A percentile compares a stretch with the other conserved stretches of the same genome.
These are phyloP conservation scores for Epicoccum sorghinum DNA, from an alignment of 2,329 filamentous ascomycete species.

Conservation along the genomic window DNA sequence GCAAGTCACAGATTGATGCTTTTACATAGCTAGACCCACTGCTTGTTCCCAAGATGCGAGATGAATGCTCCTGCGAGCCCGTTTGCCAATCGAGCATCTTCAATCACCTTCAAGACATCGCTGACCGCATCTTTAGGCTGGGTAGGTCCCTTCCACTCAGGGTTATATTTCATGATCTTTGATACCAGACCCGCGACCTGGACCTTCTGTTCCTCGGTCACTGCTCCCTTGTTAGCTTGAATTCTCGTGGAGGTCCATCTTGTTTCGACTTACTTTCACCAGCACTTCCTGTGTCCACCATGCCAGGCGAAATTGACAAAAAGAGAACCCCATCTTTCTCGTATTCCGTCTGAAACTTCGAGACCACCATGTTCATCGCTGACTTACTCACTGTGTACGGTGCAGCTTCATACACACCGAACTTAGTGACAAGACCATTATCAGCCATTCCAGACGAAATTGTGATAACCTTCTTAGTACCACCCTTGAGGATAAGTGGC, in stretches of 20 bases:
- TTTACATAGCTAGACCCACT: neutral
- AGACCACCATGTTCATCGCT: conserved; percentile 49
- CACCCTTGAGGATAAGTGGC: conserved; percentile 48
- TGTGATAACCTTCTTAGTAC: conserved; percentile 51
- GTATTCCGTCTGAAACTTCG: conserved; percentile 50
- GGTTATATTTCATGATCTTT: neutral
- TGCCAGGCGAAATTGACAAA: conserved; percentile 1
- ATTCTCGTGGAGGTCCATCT: too few species aligned
- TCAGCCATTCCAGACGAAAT: conserved; percentile 50
- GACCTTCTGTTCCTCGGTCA: neutral
- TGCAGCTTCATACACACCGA: conserved; percentile 28
- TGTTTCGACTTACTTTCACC: neutral
- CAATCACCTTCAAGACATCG: neutral
- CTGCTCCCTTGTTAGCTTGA: neutral
- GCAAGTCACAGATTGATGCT: too few species aligned
- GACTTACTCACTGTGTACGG: conserved; percentile 51
- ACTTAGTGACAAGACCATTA: conserved; percentile 28
- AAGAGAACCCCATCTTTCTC: conserved; percentile 32
- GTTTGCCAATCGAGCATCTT: neutral
- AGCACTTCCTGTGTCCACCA: neutral
- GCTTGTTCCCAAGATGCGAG: neutral
- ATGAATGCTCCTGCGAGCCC: neutral
- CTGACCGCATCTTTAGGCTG: neutral
- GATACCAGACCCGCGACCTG: neutral
- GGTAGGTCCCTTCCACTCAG: neutral